Percentiles rank a stretch among this genome's conserved stretches.
These are phyloP conservation scores for Neofusicoccum parvum DNA, from an alignment of 2,329 filamentous ascomycete species.

Conservation along the genomic window DNA sequence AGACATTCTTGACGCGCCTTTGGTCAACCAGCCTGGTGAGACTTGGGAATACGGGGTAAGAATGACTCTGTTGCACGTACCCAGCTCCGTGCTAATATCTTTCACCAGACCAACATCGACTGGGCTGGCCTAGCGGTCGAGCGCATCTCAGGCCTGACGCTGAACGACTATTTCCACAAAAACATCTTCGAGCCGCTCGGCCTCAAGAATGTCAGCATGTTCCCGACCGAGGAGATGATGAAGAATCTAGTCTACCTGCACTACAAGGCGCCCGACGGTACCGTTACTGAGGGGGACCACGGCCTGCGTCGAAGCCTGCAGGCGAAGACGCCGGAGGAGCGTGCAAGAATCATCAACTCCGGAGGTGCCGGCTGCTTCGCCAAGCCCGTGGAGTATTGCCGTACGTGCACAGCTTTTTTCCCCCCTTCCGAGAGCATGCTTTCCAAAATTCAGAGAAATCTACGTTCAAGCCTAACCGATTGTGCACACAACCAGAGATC, in stretches of 20 bases:
- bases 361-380: conserved; percentile 66
- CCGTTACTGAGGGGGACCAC: conserved; percentile 50
- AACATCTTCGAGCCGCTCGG: conserved; percentile 51
- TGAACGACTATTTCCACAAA: conserved; percentile 51
- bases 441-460: too few species aligned
- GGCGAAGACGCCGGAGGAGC: conserved; percentile 48
- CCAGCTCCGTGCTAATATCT: background rate
- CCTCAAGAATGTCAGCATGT: conserved; percentile 57
- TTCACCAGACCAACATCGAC: conserved; percentile 50
- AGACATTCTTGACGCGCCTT: conserved; percentile 54
- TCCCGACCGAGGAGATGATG: conserved; percentile 59
- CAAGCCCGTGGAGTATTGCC: conserved; percentile 60
- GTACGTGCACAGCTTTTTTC: conserved; percentile 40
- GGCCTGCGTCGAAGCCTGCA: conserved; percentile 51
- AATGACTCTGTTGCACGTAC: background rate
- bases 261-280: conserved; percentile 49
- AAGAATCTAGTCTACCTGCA: conserved; percentile 61
- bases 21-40: conserved; percentile 66
- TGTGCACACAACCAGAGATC: conserved; percentile 47
- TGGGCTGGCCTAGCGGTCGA: conserved; percentile 54
- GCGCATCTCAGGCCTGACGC: conserved; percentile 43
- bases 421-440: too few species aligned
- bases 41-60: conserved; percentile 59
- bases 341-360: conserved; percentile 54
- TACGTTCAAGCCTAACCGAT: too few species aligned